A percentile compares a stretch with the other conserved stretches of the same genome.
Evolutionary conservation across 2,329 filamentous ascomycete species (phyloP).

Genomic region (Lecanoromycetidae sp.): DNA sequence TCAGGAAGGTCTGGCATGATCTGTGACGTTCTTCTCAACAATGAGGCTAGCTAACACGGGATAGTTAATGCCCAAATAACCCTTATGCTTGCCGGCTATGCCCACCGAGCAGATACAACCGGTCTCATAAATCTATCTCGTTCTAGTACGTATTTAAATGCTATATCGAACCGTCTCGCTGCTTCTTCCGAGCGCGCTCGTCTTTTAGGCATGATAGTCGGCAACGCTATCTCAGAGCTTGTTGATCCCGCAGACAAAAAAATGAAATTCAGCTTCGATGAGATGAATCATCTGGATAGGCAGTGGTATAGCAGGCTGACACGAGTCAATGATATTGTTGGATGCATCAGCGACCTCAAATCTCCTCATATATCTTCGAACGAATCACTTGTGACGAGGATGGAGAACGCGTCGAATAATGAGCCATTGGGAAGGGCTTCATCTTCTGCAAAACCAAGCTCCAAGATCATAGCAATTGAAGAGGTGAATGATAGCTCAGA

Average conservation of each 20-base stretch:
- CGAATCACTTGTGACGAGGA: conserved; percentile 12
- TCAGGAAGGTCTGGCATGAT: conserved; percentile 58
- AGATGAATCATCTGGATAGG: conserved; percentile 60
- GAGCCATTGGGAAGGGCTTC: too few species aligned
- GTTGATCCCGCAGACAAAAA: conserved; percentile 54
- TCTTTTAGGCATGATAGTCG: conserved; percentile 80
- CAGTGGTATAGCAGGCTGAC: conserved; percentile 63
- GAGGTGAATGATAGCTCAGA: conserved; percentile 48
- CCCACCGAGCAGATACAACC: conserved; percentile 6
- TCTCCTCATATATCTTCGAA: conserved; percentile 31
- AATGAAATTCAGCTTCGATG: conserved; percentile 75
- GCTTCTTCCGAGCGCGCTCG: conserved; percentile 63
- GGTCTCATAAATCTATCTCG: conserved; percentile 4
- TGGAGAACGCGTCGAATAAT: conserved; percentile 14
- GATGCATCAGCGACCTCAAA: conserved; percentile 15
- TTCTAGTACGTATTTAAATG: conserved; percentile 50
- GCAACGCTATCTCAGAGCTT: conserved; percentile 56
- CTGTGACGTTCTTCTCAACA: not conserved
- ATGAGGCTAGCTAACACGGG: conserved; percentile 19
- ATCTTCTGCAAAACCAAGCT: conserved; percentile 9
- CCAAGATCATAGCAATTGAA: conserved; percentile 46
- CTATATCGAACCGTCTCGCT: conserved; percentile 73
- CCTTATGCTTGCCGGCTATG: conserved; percentile 16
- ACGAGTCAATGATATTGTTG: conserved; percentile 59
- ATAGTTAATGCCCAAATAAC: conserved; percentile 61